Base-by-base conservation (phyloP, 768 basidiomycete species). In the Trametes coccinea region DNA sequence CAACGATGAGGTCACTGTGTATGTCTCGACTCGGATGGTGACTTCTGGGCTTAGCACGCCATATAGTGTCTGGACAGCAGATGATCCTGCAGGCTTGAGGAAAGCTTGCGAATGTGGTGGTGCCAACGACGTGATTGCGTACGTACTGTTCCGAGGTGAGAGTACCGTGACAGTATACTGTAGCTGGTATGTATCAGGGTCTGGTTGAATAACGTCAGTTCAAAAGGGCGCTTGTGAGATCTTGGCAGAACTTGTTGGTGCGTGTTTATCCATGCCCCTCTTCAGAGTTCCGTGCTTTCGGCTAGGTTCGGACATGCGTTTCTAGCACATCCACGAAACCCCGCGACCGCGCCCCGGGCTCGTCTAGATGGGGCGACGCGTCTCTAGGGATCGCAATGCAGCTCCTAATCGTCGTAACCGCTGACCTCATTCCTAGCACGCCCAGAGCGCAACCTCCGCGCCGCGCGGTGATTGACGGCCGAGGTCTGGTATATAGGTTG, bases 381-480 rank as follows among this genome's bases (percentile, higher is more conserved):
- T 10, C 37, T 43, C 30, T 10, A 22, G 34, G 3, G 48, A 51
- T 14, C 48, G 57, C 4, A 14, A 51, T 59, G 17, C 13, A 44
- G 31, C 57, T 44, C 57, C 27, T 51, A 45, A 40, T 33, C 39
- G 40, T 59, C 49, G 57, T 59, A 59, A 59, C 57, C 40, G 4
- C 49, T 59, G 57, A 59, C 57, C 49, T 59, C 57, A 59, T 22
- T 52, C 14, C 40, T 3, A 4, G 22, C 46, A 41, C 30, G 34
- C 16, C 39, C 27, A 47, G 29, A 41, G 48, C 46, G 30, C 30
- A 17, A 39, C 22, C 22, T 22, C 22, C 22, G 22, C 22, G 22
- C 6, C 16, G 16, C 34, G 9, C n/a, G 48, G 48, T 49, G 29
- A 41, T 41, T 5, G 6, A 37, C 34, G 34, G 34, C 34, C 34